Evolutionary conservation across 2,329 filamentous ascomycete genomes (phyloP), one percentile per base, ranked within the genome.

Genomic region (Aspergillus latus): DNA sequence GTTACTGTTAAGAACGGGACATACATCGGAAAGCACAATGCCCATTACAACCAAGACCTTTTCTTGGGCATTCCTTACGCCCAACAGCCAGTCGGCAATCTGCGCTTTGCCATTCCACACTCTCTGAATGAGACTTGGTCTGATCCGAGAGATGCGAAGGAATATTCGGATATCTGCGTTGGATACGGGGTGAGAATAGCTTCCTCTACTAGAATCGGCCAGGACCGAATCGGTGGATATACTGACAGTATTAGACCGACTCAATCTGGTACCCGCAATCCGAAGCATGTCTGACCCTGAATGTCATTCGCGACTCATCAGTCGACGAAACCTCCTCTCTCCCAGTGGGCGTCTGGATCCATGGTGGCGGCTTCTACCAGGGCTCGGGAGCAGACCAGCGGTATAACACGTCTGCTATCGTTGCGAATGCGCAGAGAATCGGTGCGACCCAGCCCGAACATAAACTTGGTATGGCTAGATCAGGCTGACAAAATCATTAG

Each of bases 221-320:
- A 11, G 34, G 21, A 11, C 6, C 4, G 1, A 21, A 15, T 50
- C 5, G 16, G 26, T 34, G 13, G 8, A 32, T 2, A 6, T 43
- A 8, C 46, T 57, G 45, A 59, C 32, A 36, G 8, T 7, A 32
- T 7, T 55, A 72, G 71, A 61, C 67, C 6, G 68, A 69, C 49
- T 70, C 58, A 59, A 77, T 66, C 58, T 73, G 59, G 69, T 74
- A 66, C 74, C 9, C 63, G 4, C 62, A 62, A 39, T 69, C 65
- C 3, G 85, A 87, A 63, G 81, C 86, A 63, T 88, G 85, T 59
- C 74, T 88, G 3, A 84, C 82, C 44, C 71, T 88, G 58, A 88
- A 87, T 62, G 77, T 88, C 6, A 73, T 88, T 28, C 78, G 84
- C 3, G 78, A 79, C 5, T 65, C 71, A 57, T 62, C 64, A 26